Evolutionary conservation across 352 stramenopile species (phyloP), one percentile per base, ranked within the genome.

Genomic region (Phytophthora uliginosa): DNA sequence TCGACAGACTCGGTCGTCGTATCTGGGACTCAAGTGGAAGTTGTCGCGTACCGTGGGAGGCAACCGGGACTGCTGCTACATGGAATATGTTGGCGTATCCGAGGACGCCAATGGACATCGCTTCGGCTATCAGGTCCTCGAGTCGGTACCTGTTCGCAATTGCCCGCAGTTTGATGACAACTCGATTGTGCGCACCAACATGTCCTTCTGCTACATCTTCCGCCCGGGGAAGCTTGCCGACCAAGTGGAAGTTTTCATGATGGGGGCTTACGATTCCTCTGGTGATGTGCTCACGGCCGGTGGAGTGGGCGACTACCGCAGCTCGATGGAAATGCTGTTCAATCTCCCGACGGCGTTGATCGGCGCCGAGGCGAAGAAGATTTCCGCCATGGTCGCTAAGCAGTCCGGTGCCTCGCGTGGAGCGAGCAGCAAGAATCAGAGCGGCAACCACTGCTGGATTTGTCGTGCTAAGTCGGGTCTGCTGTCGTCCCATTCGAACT

Each of bases 171-270:
- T 93, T 31, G 83, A 83, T 20, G 86, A 93, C 71, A 93, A 93
- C 66, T 92, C 86, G 50, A 92, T 93, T 73, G 81, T 90, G 18
- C 86, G 86, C 28, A 85, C 82, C 5, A 80, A 91, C 57, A 72
- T 92, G 63, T 92, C 84, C 24, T 92, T 91, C 59, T 90, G 84
- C 64, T 93, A 85, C 72, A 85, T 93, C 70, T 91, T 92, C 66
- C 78, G 83, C n/a, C 75, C 85, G 20, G 81, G 75, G 15, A 83
- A 72, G 12, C 61, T 83, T 20, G 72, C 81, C 0, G 83, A 88
- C 13, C 75, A 89, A 33, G 77, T 93, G 2, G 84, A 93, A 34
- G 81, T 93, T 47, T 93, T 90, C 65, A 89, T 92, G 84, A 68
- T 89, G 22, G 86, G 86, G n/a, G 76, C 86, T 6, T 93, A 83